A percentile compares a stretch with the other conserved stretches of the same genome.
Conservation (phyloP, 345 rosid genomes). For the Eucalyptus brandiana region DNA sequence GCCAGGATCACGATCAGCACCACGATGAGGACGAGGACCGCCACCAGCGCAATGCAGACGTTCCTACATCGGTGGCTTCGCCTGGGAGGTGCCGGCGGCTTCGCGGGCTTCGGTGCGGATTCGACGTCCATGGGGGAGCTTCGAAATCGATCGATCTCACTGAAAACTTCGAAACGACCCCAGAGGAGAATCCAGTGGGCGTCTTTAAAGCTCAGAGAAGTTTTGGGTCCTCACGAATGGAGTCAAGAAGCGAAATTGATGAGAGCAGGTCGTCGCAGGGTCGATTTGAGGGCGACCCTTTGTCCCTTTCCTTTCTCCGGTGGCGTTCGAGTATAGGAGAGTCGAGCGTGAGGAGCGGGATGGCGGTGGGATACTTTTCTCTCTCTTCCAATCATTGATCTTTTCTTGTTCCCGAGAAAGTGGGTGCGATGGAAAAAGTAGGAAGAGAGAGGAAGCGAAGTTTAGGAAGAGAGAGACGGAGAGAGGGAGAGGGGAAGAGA, state of each 20-base stretch:
- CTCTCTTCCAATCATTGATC: background rate
- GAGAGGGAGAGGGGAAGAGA: background rate
- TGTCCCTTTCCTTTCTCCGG: background rate
- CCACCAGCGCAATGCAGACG: slow-evolving; percentile 20
- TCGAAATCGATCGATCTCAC: background rate
- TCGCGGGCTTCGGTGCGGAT: background rate
- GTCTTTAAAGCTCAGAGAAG: background rate
- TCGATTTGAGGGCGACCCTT: background rate
- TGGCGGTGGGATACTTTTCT: background rate
- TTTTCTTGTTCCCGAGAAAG: background rate
- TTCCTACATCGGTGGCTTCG: background rate
- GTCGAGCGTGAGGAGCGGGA: background rate
- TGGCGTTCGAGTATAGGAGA: background rate
- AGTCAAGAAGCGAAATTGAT: background rate
- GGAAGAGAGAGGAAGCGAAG: background rate
- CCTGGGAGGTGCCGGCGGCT: background rate
- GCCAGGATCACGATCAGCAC: slow-evolving; percentile 35
- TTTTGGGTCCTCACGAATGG: background rate
- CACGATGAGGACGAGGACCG: slow-evolving; percentile 7
- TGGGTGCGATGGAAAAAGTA: background rate
- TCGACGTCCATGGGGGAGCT: background rate
- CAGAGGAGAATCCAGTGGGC: background rate
- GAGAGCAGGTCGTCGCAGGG: background rate
- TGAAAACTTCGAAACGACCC: background rate
- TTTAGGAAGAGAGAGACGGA: background rate